Evolutionary conservation across 2,329 filamentous ascomycete genomes (phyloP).

Genomic region (Claviceps citrina): DNA sequence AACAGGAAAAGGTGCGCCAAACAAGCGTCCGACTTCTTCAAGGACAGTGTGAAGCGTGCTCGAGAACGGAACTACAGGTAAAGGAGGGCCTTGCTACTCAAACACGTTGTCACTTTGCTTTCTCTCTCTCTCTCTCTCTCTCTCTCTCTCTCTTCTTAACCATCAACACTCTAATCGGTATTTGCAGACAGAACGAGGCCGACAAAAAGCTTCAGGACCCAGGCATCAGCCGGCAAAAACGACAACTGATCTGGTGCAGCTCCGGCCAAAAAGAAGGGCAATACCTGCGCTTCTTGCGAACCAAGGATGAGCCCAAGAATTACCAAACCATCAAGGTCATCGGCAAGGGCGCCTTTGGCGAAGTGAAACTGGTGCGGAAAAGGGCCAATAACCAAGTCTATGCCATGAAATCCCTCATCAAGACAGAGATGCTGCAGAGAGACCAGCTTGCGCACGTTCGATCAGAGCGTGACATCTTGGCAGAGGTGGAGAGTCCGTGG

Average conservation of each 20-base stretch:
- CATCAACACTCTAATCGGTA: neutral
- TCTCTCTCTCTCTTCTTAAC: neutral
- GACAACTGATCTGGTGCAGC: too few species aligned
- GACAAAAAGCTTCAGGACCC: conserved; percentile 72
- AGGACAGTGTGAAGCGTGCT: conserved; percentile 92
- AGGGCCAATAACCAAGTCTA: conserved; percentile 95
- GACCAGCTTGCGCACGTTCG: conserved; percentile 95
- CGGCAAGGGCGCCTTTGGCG: conserved; percentile 95
- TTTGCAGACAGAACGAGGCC: conserved; percentile 79
- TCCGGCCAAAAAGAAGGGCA: conserved; percentile 82
- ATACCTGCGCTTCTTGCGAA: conserved; percentile 85
- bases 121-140: neutral
- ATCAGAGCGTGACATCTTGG: conserved; percentile 91
- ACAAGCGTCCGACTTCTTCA: conserved; percentile 82
- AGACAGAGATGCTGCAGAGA: conserved; percentile 99
- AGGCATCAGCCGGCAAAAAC: conserved; percentile 61
- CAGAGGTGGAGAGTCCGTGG: conserved; percentile 98
- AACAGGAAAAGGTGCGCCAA: conserved; percentile 57
- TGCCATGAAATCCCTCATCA: conserved; percentile 94
- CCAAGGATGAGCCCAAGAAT: conserved; percentile 84
- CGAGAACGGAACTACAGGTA: conserved; percentile 90
- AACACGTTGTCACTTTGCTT: conserved; percentile 16
- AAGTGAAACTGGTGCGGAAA: conserved; percentile 94
- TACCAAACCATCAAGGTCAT: conserved; percentile 97
- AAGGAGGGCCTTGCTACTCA: too few species aligned